These are phyloP conservation scores for Vitis rupestris DNA, from an alignment of 164 flowering plant species.

Conservation along the genomic window DNA sequence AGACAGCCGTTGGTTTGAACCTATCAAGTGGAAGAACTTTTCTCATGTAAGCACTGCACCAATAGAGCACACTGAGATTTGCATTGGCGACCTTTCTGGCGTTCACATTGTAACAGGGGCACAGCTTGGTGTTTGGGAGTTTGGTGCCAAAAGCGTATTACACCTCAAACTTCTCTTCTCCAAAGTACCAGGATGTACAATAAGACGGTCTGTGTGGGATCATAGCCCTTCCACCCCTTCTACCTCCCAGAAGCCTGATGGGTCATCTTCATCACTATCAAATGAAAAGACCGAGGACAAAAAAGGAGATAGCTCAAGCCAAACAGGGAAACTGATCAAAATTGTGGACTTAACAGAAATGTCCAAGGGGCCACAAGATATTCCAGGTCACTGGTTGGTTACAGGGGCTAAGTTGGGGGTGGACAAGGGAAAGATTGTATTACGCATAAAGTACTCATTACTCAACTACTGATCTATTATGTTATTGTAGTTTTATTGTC, in stretches of 20 bases:
- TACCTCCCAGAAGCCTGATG: slow-evolving; percentile 25
- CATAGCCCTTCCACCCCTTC: slow-evolving; percentile 59
- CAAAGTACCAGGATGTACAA: slow-evolving; percentile 92
- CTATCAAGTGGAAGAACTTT: slow-evolving; percentile 98
- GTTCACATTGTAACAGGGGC: slow-evolving; percentile 96
- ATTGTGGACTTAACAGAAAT: slow-evolving; percentile 81
- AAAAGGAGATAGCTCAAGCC: slow-evolving; percentile 50
- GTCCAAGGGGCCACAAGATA: slow-evolving; percentile 93
- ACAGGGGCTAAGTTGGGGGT: slow-evolving; percentile 98
- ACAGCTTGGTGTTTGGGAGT: slow-evolving; percentile 97
- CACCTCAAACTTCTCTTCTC: slow-evolving; percentile 95
- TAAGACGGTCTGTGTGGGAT: slow-evolving; percentile 96
- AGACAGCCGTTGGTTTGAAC: slow-evolving; percentile 98
- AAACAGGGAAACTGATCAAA: slow-evolving; percentile 60
- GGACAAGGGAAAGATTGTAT: slow-evolving; percentile 85
- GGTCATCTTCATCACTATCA: slow-evolving; percentile 40
- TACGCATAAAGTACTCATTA: slow-evolving; percentile 85
- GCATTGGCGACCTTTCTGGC: slow-evolving; percentile 96
- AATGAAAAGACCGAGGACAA: slow-evolving; percentile 46
- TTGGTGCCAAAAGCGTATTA: slow-evolving; percentile 86
- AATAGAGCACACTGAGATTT: slow-evolving; percentile 75
- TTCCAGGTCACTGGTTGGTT: slow-evolving; percentile 98
- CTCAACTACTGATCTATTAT: slow-evolving; percentile 64
- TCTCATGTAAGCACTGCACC: slow-evolving; percentile 99
- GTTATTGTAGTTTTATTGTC: slow-evolving; percentile 1